Percentiles rank a stretch among this genome's conserved stretches.
phyloP scores from a whole-genome alignment of 495 filamentous ascomycete species.

The Penicillium angulare region DNA sequence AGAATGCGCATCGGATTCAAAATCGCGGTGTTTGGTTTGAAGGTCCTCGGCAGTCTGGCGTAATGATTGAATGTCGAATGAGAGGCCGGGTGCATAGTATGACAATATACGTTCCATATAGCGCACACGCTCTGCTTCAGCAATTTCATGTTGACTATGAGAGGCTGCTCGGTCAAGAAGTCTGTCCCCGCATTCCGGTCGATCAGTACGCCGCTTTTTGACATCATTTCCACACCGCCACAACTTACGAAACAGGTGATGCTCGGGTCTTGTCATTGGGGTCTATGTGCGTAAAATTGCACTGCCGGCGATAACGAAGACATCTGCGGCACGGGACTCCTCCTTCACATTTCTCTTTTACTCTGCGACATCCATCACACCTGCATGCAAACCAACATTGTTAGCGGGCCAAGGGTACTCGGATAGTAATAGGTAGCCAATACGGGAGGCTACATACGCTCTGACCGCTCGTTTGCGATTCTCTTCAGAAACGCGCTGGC shows the following conservation, averaged over 20 bases:
- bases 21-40: conserved; percentile 36
- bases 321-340: conserved; percentile 51
- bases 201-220: not conserved
- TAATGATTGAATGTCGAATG: conserved; percentile 44
- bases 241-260: conserved; percentile 38
- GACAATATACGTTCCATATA: conserved; percentile 46
- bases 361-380: conserved; percentile 48
- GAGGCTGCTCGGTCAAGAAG: conserved; percentile 36
- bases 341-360: conserved; percentile 53
- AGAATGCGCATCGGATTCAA: conserved; percentile 35
- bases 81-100: conserved; percentile 43
- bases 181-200: conserved; percentile 13
- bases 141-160: conserved; percentile 39
- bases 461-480: conserved; percentile 50
- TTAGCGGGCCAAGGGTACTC: conserved; percentile 5
- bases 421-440: not conserved
- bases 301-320: conserved; percentile 47
- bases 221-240: not conserved
- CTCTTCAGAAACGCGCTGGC: conserved; percentile 48
- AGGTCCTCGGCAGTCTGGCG: conserved; percentile 41
- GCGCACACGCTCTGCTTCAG: conserved; percentile 43
- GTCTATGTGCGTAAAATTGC: conserved; percentile 47
- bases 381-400: conserved; percentile 18
- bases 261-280: conserved; percentile 38
- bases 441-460: conserved; percentile 29